These are phyloP conservation scores for Neodidymelliopsis sp. DNA, from an alignment of 2,329 filamentous ascomycete genomes.

Conservation along the genomic window DNA sequence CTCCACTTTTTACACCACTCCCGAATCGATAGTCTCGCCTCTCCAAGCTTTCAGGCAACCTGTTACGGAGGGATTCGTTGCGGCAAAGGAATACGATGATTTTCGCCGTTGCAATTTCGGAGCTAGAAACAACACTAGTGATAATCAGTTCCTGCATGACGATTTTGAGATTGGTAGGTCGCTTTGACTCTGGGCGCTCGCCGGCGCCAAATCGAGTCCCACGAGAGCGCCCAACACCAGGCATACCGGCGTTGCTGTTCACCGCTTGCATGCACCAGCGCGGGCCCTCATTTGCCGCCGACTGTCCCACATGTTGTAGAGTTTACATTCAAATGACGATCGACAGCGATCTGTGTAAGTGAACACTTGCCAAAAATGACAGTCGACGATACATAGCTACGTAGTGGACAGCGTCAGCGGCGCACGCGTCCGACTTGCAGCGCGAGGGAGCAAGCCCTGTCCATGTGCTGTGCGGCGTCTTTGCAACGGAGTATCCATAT, in stretches of 20 bases:
- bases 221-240: constrained; percentile 18
- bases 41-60: constrained; percentile 11
- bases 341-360: constrained; percentile 9
- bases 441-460: constrained; percentile 4
- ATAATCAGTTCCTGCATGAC: constrained; percentile 21
- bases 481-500: constrained; percentile 1
- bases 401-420: constrained; percentile 10
- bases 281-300: constrained; percentile 5
- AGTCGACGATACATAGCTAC: constrained; percentile 14
- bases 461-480: constrained; percentile 7
- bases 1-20: constrained; percentile 16
- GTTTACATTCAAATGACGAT: constrained; percentile 16
- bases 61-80: constrained; percentile 3
- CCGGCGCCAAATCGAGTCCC: constrained; percentile 21
- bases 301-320: constrained; percentile 16
- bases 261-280: constrained; percentile 5
- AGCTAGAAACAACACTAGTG: constrained; percentile 13
- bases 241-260: constrained; percentile 4
- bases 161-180: constrained; percentile 17
- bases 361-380: constrained; percentile 15
- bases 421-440: constrained; percentile 1
- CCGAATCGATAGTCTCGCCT: constrained; percentile 23
- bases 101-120: constrained; percentile 22
- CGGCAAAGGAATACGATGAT: constrained; percentile 8
- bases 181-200: constrained; percentile 12